Conservation (phyloP, 345 rosid species). For the Populus deltoides region DNA sequence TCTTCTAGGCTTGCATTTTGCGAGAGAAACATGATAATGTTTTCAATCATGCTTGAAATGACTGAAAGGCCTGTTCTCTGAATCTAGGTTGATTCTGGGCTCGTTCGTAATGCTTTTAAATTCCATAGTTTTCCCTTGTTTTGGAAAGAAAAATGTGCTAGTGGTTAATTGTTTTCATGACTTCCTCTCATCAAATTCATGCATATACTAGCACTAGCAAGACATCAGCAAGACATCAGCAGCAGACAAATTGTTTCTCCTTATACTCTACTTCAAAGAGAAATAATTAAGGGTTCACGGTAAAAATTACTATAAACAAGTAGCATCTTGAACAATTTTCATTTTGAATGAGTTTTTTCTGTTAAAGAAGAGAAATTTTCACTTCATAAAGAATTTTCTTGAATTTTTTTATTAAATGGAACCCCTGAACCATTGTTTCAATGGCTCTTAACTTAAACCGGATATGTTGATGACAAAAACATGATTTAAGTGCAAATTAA, state of each 20-base stretch:
- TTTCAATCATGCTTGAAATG: not conserved
- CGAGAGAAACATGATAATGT: not conserved
- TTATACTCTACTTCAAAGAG: no score
- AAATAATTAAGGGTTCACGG: not conserved
- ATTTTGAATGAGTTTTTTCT: no score
- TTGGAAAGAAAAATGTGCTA: not conserved
- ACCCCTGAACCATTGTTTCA: no score
- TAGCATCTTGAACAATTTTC: no score
- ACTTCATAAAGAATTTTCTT: no score
- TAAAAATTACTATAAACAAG: no score
- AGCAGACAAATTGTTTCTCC: no score
- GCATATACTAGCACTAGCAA: not conserved
- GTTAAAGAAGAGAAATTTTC: no score
- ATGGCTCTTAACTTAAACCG: no score
- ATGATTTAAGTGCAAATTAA: no score
- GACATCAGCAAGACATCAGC: not conserved
- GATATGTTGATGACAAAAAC: no score
- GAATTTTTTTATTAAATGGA: no score
- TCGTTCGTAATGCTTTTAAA: not conserved
- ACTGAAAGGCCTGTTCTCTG: not conserved
- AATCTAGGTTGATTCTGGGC: not conserved
- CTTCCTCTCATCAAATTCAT: not conserved
- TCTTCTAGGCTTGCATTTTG: not conserved
- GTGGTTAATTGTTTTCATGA: not conserved
- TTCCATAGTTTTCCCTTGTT: not conserved